Conservation (phyloP, 345 rosid species). For the Murraya paniculata region DNA sequence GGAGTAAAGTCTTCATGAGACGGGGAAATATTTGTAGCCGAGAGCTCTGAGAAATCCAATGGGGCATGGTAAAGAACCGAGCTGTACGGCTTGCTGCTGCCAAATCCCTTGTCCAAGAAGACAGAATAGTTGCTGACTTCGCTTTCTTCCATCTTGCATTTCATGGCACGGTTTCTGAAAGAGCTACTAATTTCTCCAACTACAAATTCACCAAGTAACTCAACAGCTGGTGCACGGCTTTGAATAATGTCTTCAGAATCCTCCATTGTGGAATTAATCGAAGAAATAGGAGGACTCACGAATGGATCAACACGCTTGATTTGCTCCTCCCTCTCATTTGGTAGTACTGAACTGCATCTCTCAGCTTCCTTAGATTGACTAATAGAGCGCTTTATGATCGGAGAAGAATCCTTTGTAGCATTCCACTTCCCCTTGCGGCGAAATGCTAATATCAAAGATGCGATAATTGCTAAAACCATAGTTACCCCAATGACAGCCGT, state of each 20-base stretch:
- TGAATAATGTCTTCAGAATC: constrained; percentile 12
- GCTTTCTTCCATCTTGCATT: constrained; percentile 18
- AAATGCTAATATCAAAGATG: constrained; percentile 12
- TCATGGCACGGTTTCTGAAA: constrained; percentile 17
- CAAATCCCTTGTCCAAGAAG: constrained; percentile 14
- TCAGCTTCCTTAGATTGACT: neutral
- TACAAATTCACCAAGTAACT: constrained; percentile 50
- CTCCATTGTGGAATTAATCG: constrained; percentile 13
- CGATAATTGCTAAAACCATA: constrained; percentile 16
- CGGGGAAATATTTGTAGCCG: constrained; percentile 5
- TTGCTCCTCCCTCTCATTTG: constrained; percentile 9
- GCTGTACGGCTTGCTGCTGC: constrained; percentile 11
- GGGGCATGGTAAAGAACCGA: constrained; percentile 14
- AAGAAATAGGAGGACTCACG: constrained; percentile 7
- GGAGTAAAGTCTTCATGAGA: constrained; percentile 4
- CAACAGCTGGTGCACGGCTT: constrained; percentile 34
- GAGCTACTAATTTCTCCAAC: constrained; percentile 34
- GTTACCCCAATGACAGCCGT: constrained; percentile 11
- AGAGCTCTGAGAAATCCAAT: constrained; percentile 18
- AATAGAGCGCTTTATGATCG: neutral
- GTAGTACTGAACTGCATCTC: neutral
- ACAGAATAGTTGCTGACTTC: constrained; percentile 32
- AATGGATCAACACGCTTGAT: neutral
- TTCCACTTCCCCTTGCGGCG: constrained; percentile 15
- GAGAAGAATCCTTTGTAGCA: neutral